Base-by-base conservation (phyloP, 2,329 filamentous ascomycete species). In the Metarhizium rileyi region DNA sequence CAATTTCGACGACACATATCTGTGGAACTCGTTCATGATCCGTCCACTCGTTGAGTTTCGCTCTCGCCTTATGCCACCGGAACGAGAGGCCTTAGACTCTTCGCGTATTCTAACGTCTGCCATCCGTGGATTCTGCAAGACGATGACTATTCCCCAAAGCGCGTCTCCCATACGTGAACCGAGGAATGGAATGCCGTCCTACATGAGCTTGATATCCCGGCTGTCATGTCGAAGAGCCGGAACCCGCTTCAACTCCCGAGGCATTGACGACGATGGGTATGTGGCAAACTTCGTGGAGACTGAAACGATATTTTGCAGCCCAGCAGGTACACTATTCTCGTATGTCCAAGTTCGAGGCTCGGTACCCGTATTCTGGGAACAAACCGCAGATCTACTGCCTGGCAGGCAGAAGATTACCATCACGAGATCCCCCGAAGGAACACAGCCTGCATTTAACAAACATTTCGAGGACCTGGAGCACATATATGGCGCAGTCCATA, bases 11-110 rank as follows among this genome's bases (percentile, higher is more conserved):
- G 86, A 90, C 60, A 86, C 87, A 1, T 96, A 95, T 63, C 70
- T 98, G 18, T 98, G 93, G 93, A 98, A 98, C 63, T 94, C 89
- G 3, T 96, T 94, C 69, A 96, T 98, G 90, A 95, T 98, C 59
- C 84, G 86, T 55, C 90, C 93, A 5, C 75, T 98, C 48, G 84
- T 96, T 27, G 80, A 90, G 64, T 97, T 98, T 64, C 83, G 93
- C 41, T 90, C 86, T 27, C 80, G 87, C 18, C 75, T 98, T 44
- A 78, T 88, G 53, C 78, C 80, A 5, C 77, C 80, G 48, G 89
- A 96, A 58, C 85, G 84, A 56, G 77, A 81, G 52, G 83, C 82
- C 4, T 76, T 98, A n/a, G 93, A 98, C 70, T 75, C 78, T 3
- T 95, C 90, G 20, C 80, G 86, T 38, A 90, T 97, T 48, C 70